phyloP scores from a whole-genome alignment of 352 stramenopile species.

The Globisporangium yorkense region DNA sequence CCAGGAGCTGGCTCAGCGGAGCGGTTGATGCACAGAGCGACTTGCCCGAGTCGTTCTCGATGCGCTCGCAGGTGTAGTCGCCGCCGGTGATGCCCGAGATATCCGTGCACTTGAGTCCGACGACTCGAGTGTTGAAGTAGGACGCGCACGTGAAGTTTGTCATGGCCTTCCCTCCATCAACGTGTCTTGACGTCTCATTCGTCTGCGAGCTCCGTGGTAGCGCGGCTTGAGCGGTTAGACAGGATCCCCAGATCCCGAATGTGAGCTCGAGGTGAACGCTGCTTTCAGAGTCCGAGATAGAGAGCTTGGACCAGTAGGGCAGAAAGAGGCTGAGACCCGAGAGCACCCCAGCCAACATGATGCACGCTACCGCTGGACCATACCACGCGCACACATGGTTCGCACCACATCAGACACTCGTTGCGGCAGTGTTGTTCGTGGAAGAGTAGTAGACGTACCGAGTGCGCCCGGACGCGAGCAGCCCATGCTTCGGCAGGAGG shows the following conservation, averaged over 20 bases:
- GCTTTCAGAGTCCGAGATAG: background rate
- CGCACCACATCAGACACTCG: background rate
- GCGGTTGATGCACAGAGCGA: slow-evolving; percentile 24
- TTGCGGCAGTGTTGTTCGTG: too few relatives aligned
- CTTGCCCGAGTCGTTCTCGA: slow-evolving; percentile 15
- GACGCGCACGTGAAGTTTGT: slow-evolving; percentile 38
- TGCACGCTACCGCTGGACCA: slow-evolving; percentile 26
- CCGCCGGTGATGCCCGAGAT: slow-evolving; percentile 1
- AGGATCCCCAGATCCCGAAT: slow-evolving; percentile 52
- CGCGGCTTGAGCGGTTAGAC: slow-evolving; percentile 32
- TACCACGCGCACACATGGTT: too few relatives aligned
- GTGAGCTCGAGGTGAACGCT: slow-evolving; percentile 30
- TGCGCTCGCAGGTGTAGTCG: slow-evolving; percentile 14
- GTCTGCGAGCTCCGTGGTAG: slow-evolving; percentile 3
- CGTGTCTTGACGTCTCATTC: background rate
- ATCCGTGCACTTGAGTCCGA: slow-evolving; percentile 24
- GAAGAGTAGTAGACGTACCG: slow-evolving; percentile 15
- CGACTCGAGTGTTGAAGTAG: slow-evolving; percentile 24
- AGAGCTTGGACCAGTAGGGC: slow-evolving; percentile 48
- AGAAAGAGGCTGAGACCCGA: slow-evolving; percentile 34
- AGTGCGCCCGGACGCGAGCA: slow-evolving; percentile 39
- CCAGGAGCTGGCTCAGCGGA: slow-evolving; percentile 26
- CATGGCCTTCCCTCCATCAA: slow-evolving; percentile 1
- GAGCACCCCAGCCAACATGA: slow-evolving; percentile 24
- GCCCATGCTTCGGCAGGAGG: slow-evolving; percentile 20